Evolutionary conservation across 2,329 filamentous ascomycete genomes (phyloP), one percentile per base, ranked within the genome.

Genomic region (Trematosphaeria pertusa): DNA sequence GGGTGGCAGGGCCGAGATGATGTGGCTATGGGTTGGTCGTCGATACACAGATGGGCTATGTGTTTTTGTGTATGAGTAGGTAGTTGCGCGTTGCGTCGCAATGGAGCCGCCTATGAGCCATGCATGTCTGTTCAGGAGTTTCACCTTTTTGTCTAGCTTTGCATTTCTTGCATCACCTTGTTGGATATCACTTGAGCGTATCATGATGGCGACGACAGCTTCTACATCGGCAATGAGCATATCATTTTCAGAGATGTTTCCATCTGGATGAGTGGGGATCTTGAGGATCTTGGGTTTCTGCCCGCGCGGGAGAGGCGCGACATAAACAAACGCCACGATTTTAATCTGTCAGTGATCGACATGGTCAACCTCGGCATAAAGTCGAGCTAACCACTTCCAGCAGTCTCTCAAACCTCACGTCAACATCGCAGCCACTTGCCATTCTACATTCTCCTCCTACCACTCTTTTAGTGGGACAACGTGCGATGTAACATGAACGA

Each of bases 401-500:
- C n/a, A n/a, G n/a, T n/a, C n/a, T n/a, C n/a, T n/a, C n/a, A n/a
- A n/a, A n/a, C n/a, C n/a, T n/a, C n/a, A n/a, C n/a, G n/a, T n/a
- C n/a, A n/a, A n/a, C n/a, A n/a, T n/a, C n/a, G n/a, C n/a, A n/a
- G n/a, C n/a, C n/a, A n/a, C n/a, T n/a, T n/a, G n/a, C n/a, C n/a
- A n/a, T n/a, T n/a, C n/a, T n/a, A n/a, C n/a, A n/a, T n/a, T n/a
- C n/a, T n/a, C n/a, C n/a, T n/a, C n/a, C n/a, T n/a, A n/a, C n/a
- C n/a, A n/a, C n/a, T n/a, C n/a, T n/a, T n/a, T n/a, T n/a, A n/a
- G 37, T 5, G 9, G 4, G 17, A 22, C 10, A 22, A 42, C 39
- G 26, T 17, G 18, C 40, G 21, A n/a, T 15, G 10, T 19, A 52
- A 15, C 3, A 68, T 68, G 64, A 59, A 62, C 36, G 65, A 67